Evolutionary conservation across 805 yeast genomes (phyloP).

Genomic region (Hanseniaspora guilliermondii): DNA sequence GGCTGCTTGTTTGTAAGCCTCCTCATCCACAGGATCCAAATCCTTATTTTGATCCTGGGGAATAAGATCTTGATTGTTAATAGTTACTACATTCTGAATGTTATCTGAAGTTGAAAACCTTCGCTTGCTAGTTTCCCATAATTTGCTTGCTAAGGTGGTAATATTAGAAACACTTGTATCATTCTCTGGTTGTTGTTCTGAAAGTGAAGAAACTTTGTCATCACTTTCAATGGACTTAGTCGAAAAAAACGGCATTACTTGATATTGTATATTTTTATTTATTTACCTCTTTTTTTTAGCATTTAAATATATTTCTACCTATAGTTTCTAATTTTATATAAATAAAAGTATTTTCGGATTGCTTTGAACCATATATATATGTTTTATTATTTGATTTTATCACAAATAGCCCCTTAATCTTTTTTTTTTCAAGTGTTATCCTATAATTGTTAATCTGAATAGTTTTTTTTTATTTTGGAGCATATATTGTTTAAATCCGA

Average conservation of each 20-base stretch:
- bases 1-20: constrained; percentile 9
- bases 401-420: too few relatives aligned
- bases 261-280: background rate
- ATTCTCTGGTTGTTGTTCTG: background rate
- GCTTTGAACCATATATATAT: too few relatives aligned
- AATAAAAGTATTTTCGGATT: too few relatives aligned
- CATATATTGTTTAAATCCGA: too few relatives aligned
- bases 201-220: background rate
- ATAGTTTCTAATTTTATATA: too few relatives aligned
- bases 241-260: background rate
- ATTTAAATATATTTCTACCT: too few relatives aligned
- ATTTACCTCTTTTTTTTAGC: too few relatives aligned
- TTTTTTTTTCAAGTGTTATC: too few relatives aligned
- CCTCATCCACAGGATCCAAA: constrained; percentile 4
- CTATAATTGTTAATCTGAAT: too few relatives aligned
- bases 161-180: background rate
- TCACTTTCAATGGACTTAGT: background rate
- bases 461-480: too few relatives aligned
- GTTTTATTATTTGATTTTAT: too few relatives aligned
- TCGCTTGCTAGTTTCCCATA: constrained; percentile 10
- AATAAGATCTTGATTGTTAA: background rate
- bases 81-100: too few relatives aligned
- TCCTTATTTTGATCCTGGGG: background rate
- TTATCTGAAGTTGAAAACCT: constrained; percentile 2
- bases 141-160: background rate